Evolutionary conservation across 306 rosid species (phyloP).

Genomic region (Mimosa bimucronata): DNA sequence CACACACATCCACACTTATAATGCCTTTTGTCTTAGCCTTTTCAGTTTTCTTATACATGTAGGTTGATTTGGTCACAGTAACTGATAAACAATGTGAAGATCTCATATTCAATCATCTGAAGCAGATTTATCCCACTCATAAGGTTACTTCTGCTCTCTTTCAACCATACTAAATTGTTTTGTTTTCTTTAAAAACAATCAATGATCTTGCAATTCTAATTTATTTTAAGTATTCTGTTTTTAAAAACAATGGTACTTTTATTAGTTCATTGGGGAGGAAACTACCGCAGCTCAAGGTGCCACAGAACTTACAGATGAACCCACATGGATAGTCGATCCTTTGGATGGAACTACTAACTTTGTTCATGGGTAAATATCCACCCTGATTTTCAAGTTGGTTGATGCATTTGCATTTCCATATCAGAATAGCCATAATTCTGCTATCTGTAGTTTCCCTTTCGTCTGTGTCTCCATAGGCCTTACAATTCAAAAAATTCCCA

Average conservation of each 20-base stretch:
- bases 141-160: conserved; percentile 55
- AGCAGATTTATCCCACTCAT: conserved; percentile 77
- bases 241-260: conserved; percentile 22
- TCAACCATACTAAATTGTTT: neutral
- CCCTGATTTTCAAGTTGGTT: conserved; percentile 33
- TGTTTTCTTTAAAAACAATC: neutral
- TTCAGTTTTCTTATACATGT: conserved; percentile 39
- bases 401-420: conserved; percentile 25
- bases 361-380: conserved; percentile 80
- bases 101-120: conserved; percentile 81
- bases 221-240: conserved; percentile 26
- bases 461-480: conserved; percentile 97
- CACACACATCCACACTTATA: neutral
- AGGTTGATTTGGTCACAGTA: conserved; percentile 99
- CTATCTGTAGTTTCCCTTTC: conserved; percentile 76
- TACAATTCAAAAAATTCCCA: conserved; percentile 80
- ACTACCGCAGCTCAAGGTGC: conserved; percentile 87
- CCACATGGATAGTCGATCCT: conserved; percentile 99
- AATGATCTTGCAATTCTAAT: neutral
- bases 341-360: conserved; percentile 98
- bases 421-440: conserved; percentile 19
- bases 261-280: conserved; percentile 95
- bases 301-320: conserved; percentile 91
- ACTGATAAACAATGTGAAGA: conserved; percentile 98
- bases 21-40: neutral